These are phyloP conservation scores for Tolypocladium endophyticum DNA, from an alignment of 2,329 filamentous ascomycete species.

Conservation along the genomic window DNA sequence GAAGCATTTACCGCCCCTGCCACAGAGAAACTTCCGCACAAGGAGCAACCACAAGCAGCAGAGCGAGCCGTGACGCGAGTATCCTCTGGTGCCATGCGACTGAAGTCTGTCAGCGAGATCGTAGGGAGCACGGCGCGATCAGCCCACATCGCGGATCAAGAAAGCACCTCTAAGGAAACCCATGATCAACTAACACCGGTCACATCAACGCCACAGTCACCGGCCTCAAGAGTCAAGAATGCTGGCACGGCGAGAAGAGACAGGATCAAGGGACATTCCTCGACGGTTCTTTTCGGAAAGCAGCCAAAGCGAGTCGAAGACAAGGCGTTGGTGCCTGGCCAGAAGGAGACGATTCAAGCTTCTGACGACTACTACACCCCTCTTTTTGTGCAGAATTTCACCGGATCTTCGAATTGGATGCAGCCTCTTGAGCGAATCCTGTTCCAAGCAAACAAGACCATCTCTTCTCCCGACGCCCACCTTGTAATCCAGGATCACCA, in stretches of 20 bases:
- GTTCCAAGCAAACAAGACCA: slow-evolving; percentile 75
- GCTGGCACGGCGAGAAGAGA: slow-evolving; percentile 35
- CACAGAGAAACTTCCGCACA: slow-evolving; percentile 1
- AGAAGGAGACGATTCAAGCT: slow-evolving; percentile 31
- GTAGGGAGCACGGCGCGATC: slow-evolving; percentile 45
- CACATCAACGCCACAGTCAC: slow-evolving; percentile 34
- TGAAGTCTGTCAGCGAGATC: slow-evolving; percentile 66
- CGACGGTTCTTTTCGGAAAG: slow-evolving; percentile 71
- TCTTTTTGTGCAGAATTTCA: slow-evolving; percentile 48
- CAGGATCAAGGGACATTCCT: slow-evolving; percentile 54
- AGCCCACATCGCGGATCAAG: slow-evolving; percentile 22
- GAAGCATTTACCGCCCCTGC: slow-evolving; percentile 7
- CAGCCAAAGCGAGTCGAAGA: slow-evolving; percentile 40
- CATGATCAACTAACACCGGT: slow-evolving; percentile 27
- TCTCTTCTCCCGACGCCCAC: slow-evolving; percentile 76
- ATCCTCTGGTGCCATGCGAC: slow-evolving; percentile 57
- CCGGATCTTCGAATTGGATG: slow-evolving; percentile 46
- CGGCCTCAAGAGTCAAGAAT: slow-evolving; percentile 18
- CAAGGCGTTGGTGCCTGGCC: slow-evolving; percentile 29
- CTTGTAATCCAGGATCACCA: slow-evolving; percentile 78
- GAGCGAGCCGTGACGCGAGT: slow-evolving; percentile 58
- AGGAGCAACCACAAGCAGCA: slow-evolving; percentile 12
- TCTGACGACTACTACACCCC: slow-evolving; percentile 56
- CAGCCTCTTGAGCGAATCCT: slow-evolving; percentile 61
- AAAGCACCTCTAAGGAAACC: slow-evolving; percentile 13